Conservation (phyloP, 164 flowering plant species). For the Amborella trichopoda region DNA sequence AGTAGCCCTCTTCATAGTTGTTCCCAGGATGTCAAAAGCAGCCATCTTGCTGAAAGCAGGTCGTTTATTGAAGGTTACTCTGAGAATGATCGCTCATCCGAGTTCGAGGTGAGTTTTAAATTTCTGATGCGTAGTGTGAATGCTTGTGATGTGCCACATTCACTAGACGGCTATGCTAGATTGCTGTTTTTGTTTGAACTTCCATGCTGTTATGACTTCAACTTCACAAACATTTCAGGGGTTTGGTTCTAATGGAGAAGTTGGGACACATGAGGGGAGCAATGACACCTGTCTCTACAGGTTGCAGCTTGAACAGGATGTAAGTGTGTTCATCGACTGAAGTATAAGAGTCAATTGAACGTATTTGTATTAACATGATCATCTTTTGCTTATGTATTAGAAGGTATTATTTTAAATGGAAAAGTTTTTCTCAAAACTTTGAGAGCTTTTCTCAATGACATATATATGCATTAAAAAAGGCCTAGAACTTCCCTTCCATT, state of each 20-base stretch:
- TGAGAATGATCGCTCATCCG: too few species aligned
- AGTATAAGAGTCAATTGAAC: neutral
- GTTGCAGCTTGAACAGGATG: constrained; percentile 63
- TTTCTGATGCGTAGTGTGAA: neutral
- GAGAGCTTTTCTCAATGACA: neutral
- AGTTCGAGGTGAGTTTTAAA: too few species aligned
- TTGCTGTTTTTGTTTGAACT: neutral
- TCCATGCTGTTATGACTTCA: neutral
- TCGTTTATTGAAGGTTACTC: neutral
- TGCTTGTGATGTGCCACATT: neutral
- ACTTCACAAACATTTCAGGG: constrained; percentile 18
- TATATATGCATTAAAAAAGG: neutral
- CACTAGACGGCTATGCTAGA: neutral
- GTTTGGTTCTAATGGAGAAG: constrained; percentile 11
- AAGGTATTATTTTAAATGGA: neutral
- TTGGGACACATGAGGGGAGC: constrained; percentile 15
- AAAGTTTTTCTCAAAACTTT: neutral
- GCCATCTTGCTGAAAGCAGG: neutral
- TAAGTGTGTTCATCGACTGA: constrained; percentile 19
- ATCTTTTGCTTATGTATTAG: neutral
- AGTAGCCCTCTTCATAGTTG: neutral
- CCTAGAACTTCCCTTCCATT: neutral
- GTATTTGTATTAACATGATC: neutral
- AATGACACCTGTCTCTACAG: constrained; percentile 18
- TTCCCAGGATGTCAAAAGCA: too few species aligned